These are phyloP conservation scores for Elongisporangium anandrum DNA, from an alignment of 352 stramenopile species.

Conservation along the genomic window DNA sequence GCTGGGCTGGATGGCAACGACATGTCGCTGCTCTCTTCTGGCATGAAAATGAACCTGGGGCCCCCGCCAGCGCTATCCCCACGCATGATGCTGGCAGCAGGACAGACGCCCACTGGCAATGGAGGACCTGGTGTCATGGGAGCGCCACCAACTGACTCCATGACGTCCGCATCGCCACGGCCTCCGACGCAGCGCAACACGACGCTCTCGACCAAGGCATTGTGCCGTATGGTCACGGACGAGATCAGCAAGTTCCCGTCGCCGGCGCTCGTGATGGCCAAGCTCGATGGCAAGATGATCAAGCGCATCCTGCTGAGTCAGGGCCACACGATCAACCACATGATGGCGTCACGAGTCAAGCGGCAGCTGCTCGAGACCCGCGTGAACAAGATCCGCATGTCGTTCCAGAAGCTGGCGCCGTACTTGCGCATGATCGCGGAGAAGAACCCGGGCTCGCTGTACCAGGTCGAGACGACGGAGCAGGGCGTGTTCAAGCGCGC, in stretches of 20 bases:
- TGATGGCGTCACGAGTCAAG: conserved; percentile 83
- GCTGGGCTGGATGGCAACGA: neutral
- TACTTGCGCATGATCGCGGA: conserved; percentile 62
- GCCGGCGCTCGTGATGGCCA: conserved; percentile 52
- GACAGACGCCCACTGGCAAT: neutral
- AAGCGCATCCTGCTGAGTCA: conserved; percentile 62
- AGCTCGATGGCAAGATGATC: conserved; percentile 73
- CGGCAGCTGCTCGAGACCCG: conserved; percentile 58
- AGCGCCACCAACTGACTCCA: neutral
- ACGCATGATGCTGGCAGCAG: neutral
- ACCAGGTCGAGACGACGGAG: conserved; percentile 44
- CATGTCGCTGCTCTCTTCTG: neutral
- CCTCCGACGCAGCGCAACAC: conserved; percentile 60
- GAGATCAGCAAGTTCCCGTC: conserved; percentile 61
- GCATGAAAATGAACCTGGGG: neutral
- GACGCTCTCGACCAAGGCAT: conserved; percentile 71
- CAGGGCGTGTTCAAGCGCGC: conserved; percentile 53
- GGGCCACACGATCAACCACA: conserved; percentile 77
- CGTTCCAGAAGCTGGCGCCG: conserved; percentile 60
- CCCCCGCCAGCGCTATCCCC: neutral
- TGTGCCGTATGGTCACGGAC: conserved; percentile 71
- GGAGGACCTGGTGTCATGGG: neutral
- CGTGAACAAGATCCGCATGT: conserved; percentile 47
- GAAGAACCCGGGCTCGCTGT: conserved; percentile 63
- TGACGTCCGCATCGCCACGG: conserved; percentile 4